Evolutionary conservation across 805 yeast genomes (phyloP), one percentile per base, ranked within the genome.

Genomic region (Metschnikowia cerradonensis): DNA sequence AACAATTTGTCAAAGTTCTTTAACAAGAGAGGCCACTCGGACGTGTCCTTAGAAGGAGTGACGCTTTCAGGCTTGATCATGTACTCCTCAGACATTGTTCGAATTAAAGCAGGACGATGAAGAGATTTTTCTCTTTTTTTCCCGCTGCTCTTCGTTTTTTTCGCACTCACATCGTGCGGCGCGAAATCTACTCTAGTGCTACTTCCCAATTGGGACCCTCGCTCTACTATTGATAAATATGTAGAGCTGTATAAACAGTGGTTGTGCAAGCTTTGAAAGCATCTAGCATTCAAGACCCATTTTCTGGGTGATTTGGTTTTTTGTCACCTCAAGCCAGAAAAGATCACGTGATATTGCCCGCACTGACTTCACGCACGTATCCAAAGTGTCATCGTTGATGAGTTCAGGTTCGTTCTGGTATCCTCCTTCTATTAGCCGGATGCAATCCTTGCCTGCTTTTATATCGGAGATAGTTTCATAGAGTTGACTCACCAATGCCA

Each of bases 1-100:
- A 91, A 78, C 52, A 94, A 78, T 74, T 91, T 87, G 78, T 94
- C 98, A 72, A 85, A 94, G 78, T 92, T 85, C 71, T 94, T 94
- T 70, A 94, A 78, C 62, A 94, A 78, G 63, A 94, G 79, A 32
- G 99, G 99, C 98, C 98, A 94, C 61, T 87, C 89, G 52, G 95
- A 83, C 52, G 98, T 86, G 72, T 91, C 94, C 60, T 83, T 83
- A 36, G 91, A 75, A 38, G 96, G 87, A 52, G 84, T 79, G 57
- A 83, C 79, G 59, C 79, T 76, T 70, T 89, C 96, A 53, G 98
- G 98, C 80, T 89, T 90, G 75, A 91, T 91, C 71, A 86, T 78
- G 67, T 75, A 84, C 63, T 84, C 89, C 63, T 79, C 83, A 54
- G 86, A 77, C 88, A 83, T 83, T 51, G 50, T 56, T 35, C 19